Evolutionary conservation across 208 protist genomes (phyloP).

Genomic region (Leishmania aethiopica): DNA sequence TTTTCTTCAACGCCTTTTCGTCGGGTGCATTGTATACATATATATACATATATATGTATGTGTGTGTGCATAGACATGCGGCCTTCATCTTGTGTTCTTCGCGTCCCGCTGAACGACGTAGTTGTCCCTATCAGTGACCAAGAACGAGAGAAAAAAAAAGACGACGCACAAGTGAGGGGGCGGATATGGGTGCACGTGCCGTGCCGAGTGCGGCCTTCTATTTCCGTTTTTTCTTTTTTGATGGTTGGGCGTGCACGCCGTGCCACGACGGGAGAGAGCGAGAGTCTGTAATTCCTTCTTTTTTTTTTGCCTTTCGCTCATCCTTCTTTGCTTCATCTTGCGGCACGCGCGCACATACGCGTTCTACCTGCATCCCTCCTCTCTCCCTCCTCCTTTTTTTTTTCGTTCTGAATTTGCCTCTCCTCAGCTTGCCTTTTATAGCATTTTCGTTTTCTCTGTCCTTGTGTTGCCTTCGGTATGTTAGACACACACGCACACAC

Average conservation of each 20-base stretch:
- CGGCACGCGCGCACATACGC: background rate
- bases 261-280: background rate
- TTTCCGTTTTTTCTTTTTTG: background rate
- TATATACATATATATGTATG: too few relatives aligned
- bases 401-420: background rate
- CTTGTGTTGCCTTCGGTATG: background rate
- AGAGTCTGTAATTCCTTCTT: background rate
- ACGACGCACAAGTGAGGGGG: background rate
- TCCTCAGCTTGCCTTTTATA: background rate
- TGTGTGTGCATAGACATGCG: too few relatives aligned
- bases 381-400: background rate
- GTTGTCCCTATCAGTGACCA: too few relatives aligned
- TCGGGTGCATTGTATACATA: background rate
- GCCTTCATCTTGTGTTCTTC: too few relatives aligned
- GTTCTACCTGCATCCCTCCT: background rate
- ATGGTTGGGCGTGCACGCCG: background rate
- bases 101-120: too few relatives aligned
- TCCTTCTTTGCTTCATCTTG: constrained; percentile 5
- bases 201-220: background rate
- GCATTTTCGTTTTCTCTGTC: background rate
- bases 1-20: background rate
- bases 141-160: background rate
- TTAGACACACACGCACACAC: background rate
- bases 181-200: background rate
- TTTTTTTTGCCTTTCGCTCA: background rate